Percentiles rank a stretch among this genome's conserved stretches.
phyloP scores from a whole-genome alignment of 192 early-diverging fungal species.

The Entophlyctis luteolus region DNA sequence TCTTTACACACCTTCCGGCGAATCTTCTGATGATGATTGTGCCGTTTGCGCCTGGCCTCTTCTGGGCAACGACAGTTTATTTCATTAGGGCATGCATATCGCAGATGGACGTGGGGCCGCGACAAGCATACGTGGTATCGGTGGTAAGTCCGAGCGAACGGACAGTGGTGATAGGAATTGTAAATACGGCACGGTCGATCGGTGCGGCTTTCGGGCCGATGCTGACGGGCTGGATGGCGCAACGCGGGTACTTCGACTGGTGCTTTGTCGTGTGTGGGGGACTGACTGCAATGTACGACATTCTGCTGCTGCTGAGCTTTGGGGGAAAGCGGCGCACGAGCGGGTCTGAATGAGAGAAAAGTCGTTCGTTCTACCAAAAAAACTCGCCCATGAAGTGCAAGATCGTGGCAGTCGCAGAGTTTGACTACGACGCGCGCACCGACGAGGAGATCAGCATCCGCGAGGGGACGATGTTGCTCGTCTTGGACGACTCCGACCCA shows the following conservation, averaged over 20 bases:
- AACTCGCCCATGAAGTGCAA: constrained; percentile 38
- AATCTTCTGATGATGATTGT: constrained; percentile 22
- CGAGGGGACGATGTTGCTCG: constrained; percentile 67
- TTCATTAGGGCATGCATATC: constrained; percentile 22
- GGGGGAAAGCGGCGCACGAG: not conserved
- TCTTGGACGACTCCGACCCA: constrained; percentile 47
- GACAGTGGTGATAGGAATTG: constrained; percentile 25
- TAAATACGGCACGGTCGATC: constrained; percentile 22
- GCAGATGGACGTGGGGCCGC: constrained; percentile 24
- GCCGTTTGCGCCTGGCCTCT: constrained; percentile 24
- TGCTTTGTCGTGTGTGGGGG: constrained; percentile 22
- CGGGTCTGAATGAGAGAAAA: not conserved
- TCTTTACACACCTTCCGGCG: constrained; percentile 30
- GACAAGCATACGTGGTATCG: constrained; percentile 20
- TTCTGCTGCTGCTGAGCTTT: constrained; percentile 28
- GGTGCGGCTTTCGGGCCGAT: constrained; percentile 17
- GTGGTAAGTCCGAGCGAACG: constrained; percentile 13
- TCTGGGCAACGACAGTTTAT: constrained; percentile 6
- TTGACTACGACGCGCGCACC: constrained; percentile 76
- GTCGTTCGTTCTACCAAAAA: not conserved
- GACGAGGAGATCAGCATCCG: constrained; percentile 80
- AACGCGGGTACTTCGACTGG: constrained; percentile 16
- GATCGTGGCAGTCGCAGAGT: constrained; percentile 59
- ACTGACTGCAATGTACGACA: constrained; percentile 22
- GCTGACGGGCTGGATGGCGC: constrained; percentile 11